Evolutionary conservation across 257 asterid species (phyloP), one percentile per base, ranked within the genome.

Genomic region (Plantago major): DNA sequence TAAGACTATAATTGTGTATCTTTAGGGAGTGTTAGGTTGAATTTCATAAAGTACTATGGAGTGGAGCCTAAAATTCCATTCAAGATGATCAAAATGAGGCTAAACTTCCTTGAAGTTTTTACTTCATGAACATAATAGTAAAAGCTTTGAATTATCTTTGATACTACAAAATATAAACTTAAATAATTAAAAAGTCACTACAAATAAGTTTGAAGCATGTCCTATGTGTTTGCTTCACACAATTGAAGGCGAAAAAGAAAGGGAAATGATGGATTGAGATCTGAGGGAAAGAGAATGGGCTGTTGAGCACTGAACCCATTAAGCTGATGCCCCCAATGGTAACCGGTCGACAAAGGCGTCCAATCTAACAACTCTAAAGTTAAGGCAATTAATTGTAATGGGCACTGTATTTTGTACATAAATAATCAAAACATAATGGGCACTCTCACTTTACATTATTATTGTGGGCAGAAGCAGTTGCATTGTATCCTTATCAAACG

Each of bases 401-500:
- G 75, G 74, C 47, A 50, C 5, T 49, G n/a, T 19, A 65, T 49
- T n/a, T 54, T 33, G 40, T 33, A 33, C 40, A 33, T 4, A 33
- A 33, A 33, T 4, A 33, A 33, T 33, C 5, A 54, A 17, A 60
- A 11, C 40, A 22, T 22, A 37, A 51, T 22, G 26, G 6, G 40
- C 40, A 4, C 3, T 4, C n/a, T 11, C 16, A 58, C 65, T 16
- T 45, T 33, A 19, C 22, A 51, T 57, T 66, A 33, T 33, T 4
- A 33, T 33, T 33, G 40, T 33, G 40, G 40, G 63, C 52, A 50
- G 65, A 66, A 30, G 62, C 18, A 48, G 67, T 70, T 60, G 50
- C 8, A 33, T 2, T 22, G 2, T 64, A 60, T 49, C 59, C 38
- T 26, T 70, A 15, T 66, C 28, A 63, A 75, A 53, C 58, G 66